Percentiles rank a stretch among this genome's conserved stretches.
Evolutionary conservation across 106 monocot species (phyloP).

Genomic region (Apostasia shenzhenica): DNA sequence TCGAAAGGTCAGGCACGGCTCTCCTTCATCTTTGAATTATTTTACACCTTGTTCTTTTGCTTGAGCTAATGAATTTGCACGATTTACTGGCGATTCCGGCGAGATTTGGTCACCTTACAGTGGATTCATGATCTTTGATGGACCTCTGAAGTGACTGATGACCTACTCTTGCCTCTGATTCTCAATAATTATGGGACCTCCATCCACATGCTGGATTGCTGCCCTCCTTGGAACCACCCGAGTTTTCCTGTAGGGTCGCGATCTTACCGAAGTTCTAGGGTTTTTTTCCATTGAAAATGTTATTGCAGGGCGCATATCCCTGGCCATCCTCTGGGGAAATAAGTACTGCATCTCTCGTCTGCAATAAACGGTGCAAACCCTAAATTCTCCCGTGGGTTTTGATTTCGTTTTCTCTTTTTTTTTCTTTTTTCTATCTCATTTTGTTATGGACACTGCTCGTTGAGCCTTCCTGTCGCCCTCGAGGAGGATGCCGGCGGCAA

Average conservation of each 20-base stretch:
- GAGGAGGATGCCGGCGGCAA: not conserved
- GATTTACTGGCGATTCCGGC: not conserved
- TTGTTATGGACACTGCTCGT: constrained; percentile 14
- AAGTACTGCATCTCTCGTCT: not conserved
- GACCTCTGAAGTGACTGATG: not conserved
- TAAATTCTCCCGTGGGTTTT: not conserved
- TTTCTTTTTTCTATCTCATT: constrained; percentile 8
- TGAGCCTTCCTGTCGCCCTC: constrained; percentile 5
- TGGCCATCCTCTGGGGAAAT: not conserved
- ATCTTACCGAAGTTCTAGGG: constrained; percentile 15
- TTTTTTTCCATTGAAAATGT: constrained; percentile 6
- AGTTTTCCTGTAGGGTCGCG: constrained; percentile 11
- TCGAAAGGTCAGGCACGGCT: constrained; percentile 12
- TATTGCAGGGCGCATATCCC: not conserved
- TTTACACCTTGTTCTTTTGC: not conserved
- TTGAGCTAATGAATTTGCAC: not conserved
- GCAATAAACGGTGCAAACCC: constrained; percentile 14
- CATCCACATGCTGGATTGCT: not conserved
- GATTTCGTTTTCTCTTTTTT: not conserved
- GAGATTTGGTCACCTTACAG: constrained; percentile 2
- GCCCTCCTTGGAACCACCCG: not conserved
- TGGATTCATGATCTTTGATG: not conserved
- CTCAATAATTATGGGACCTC: not conserved
- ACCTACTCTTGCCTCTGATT: not conserved
- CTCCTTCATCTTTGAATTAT: not conserved